Base-by-base conservation (phyloP, 352 stramenopile species). In the Phytophthora ohioensis region DNA sequence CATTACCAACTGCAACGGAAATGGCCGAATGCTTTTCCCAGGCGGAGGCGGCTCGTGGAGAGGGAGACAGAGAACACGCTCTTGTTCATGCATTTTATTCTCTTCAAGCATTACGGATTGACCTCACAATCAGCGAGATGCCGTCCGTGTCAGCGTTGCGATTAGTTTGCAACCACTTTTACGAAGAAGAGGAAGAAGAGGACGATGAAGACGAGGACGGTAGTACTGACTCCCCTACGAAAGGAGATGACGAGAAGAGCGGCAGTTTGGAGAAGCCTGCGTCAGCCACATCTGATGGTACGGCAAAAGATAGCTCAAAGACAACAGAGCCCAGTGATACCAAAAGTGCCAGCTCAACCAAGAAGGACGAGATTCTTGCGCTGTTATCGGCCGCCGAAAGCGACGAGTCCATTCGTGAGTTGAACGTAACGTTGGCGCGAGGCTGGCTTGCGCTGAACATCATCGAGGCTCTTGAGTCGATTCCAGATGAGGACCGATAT, bases 41-140 rank as follows among this genome's bases (percentile, higher is more conserved):
- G 32, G 88, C 88, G 0, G 86, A 95, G 43, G 72, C 76, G 39
- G 71, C 76, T 34, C 85, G 83, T 35, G 75, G 83, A 64, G 67
- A 90, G 13, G 85, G 84, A 6, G 85, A 91, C 42, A 81, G 87
- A 70, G 84, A 92, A 34, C 78, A 92, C 57, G 82, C 82, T 21
- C 81, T 95, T 12, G 80, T 92, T 7, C 88, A 95, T 53, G 88
- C 85, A 0, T 94, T 94, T 70, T 92, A 94, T 61, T 81, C 82
- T 5, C 63, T 94, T 7, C 86, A 94, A 58, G 78, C 82, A 0
- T 81, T 90, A 72, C 77, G 86, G 8, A 79, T 91, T 42, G 70
- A 87, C 35, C 57, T 92, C n/a, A 68, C 85, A 45, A 67, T 82
- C 1, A 62, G 51, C 9, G 60, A 78, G 12, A 71, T 66, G 6